A percentile compares a stretch with the other conserved stretches of the same genome.
These are phyloP conservation scores for Lignosus rhinocerotis DNA, from an alignment of 1,284 basidiomycete species.

Conservation along the genomic window DNA sequence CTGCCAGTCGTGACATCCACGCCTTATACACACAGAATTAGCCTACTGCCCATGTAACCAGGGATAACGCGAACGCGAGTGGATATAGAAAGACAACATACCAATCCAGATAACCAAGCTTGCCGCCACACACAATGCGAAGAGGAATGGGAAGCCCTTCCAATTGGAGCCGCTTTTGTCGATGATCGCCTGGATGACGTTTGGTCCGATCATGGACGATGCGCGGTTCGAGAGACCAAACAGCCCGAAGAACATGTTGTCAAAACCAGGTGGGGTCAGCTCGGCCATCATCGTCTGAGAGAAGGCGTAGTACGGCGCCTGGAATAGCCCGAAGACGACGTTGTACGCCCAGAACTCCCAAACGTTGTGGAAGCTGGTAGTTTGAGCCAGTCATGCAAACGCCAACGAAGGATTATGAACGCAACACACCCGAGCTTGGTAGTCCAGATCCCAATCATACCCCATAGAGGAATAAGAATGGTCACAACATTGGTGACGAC, in stretches of 20 bases:
- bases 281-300: slow-evolving; percentile 89
- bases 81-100: slow-evolving; percentile 12
- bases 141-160: slow-evolving; percentile 83
- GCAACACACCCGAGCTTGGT: slow-evolving; percentile 59
- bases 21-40: slow-evolving; percentile 19
- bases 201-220: slow-evolving; percentile 79
- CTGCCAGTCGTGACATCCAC: slow-evolving; percentile 73
- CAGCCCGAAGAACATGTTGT: slow-evolving; percentile 86
- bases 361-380: slow-evolving; percentile 68
- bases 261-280: slow-evolving; percentile 77
- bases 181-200: slow-evolving; percentile 79
- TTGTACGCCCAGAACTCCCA: slow-evolving; percentile 90
- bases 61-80: neutral
- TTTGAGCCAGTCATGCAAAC: slow-evolving; percentile 4
- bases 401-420: slow-evolving; percentile 5
- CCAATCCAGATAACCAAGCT: slow-evolving; percentile 72
- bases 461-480: slow-evolving; percentile 81
- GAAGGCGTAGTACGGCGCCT: slow-evolving; percentile 86
- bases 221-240: slow-evolving; percentile 84
- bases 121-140: slow-evolving; percentile 66
- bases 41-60: neutral
- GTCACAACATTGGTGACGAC: slow-evolving; percentile 76
- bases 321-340: slow-evolving; percentile 79
- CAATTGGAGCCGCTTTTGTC: slow-evolving; percentile 72
- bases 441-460: slow-evolving; percentile 86